Conservation (phyloP, 75 land plant species). For the Ceratopteris richardii region DNA sequence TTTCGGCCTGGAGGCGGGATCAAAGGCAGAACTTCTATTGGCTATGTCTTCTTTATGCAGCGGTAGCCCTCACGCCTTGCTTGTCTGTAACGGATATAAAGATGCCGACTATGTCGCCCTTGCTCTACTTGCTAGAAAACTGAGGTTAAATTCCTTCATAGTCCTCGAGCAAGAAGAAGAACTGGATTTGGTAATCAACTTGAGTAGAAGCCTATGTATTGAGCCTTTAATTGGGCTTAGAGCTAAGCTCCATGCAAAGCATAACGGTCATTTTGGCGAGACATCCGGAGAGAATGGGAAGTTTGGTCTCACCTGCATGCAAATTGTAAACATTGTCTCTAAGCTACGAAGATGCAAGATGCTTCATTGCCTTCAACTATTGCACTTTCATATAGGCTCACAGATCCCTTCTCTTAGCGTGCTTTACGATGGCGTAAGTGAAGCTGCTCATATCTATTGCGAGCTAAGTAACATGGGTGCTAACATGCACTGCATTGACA, state of each 20-base stretch:
- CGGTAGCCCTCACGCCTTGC: constrained; percentile 48
- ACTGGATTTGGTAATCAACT: constrained; percentile 53
- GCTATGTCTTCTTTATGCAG: constrained; percentile 65
- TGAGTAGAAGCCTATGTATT: constrained; percentile 37
- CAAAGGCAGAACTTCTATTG: constrained; percentile 87
- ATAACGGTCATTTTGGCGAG: constrained; percentile 84
- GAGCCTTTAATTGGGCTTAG: constrained; percentile 70
- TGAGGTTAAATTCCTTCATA: constrained; percentile 64
- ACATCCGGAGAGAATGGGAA: constrained; percentile 97
- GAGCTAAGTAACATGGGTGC: constrained; percentile 81
- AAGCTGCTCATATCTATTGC: constrained; percentile 80
- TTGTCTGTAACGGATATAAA: constrained; percentile 91
- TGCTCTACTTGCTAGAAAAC: constrained; percentile 52
- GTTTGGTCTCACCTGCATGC: constrained; percentile 67
- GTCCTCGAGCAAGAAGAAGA: constrained; percentile 96
- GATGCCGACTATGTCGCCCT: constrained; percentile 74
- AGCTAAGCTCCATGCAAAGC: constrained; percentile 84
- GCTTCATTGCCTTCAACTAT: constrained; percentile 75
- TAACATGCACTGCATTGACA: constrained; percentile 61
- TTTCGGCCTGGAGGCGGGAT: constrained; percentile 94
- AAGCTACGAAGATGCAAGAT: constrained; percentile 34
- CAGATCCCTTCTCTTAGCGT: constrained; percentile 75
- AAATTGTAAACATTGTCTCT: constrained; percentile 54
- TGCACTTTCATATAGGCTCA: constrained; percentile 98
- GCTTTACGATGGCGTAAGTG: constrained; percentile 66